A percentile compares a stretch with the other conserved stretches of the same genome.
Evolutionary conservation across 2,329 filamentous ascomycete genomes (phyloP).

Genomic region (Fusarium pilosicola): DNA sequence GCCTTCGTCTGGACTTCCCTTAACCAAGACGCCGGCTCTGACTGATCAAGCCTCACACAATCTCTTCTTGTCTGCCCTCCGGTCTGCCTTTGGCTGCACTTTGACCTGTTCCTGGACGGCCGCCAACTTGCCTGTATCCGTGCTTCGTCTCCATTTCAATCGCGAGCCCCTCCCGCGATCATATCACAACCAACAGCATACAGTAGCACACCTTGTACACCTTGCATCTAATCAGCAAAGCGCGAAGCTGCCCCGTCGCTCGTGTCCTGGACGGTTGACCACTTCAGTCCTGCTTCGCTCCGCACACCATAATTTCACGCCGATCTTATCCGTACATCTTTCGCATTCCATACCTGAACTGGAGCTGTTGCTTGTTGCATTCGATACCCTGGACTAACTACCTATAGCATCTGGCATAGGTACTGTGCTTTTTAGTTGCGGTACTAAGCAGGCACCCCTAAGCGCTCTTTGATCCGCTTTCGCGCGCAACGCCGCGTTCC

Average conservation of each 20-base stretch:
- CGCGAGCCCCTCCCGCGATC: constrained; percentile 18
- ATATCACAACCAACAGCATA: constrained; percentile 28
- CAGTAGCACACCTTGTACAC: constrained; percentile 14
- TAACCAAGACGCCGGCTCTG: constrained; percentile 28
- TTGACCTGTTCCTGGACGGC: constrained; percentile 13
- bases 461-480: constrained; percentile 43
- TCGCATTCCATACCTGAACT: constrained; percentile 20
- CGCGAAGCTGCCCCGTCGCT: not conserved
- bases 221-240: not conserved
- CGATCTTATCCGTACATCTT: not conserved
- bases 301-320: constrained; percentile 32
- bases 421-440: constrained; percentile 16
- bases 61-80: constrained; percentile 24
- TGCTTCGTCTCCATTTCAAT: constrained; percentile 25
- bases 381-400: constrained; percentile 17
- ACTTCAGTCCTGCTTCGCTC: constrained; percentile 5
- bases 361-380: constrained; percentile 25
- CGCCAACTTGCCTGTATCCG: constrained; percentile 18
- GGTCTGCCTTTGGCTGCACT: constrained; percentile 30
- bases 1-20: constrained; percentile 33
- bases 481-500: constrained; percentile 40
- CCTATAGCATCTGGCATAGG: constrained; percentile 10
- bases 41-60: constrained; percentile 40
- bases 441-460: constrained; percentile 39
- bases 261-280: not conserved